Percentiles rank a stretch among this genome's conserved stretches.
Evolutionary conservation across 163 green algal genomes (phyloP).

Genomic region (Scenedesmus sp.): DNA sequence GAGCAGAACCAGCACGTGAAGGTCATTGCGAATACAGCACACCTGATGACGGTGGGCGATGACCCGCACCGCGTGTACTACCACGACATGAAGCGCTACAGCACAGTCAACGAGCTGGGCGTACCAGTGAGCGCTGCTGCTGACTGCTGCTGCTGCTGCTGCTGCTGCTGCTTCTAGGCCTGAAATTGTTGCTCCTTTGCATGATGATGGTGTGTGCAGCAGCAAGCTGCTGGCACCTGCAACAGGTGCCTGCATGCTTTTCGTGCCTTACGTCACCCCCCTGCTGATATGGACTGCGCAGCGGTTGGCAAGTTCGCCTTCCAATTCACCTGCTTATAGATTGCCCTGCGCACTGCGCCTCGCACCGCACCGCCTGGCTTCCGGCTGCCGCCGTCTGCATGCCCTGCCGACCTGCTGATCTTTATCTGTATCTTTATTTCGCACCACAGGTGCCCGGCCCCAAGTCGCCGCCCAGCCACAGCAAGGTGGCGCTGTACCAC

Average conservation of each 20-base stretch:
- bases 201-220: too few species aligned
- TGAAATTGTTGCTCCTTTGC: too few species aligned
- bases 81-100: background rate
- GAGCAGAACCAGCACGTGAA: slow-evolving; percentile 54
- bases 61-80: slow-evolving; percentile 50
- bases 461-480: slow-evolving; percentile 31
- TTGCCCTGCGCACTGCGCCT: too few species aligned
- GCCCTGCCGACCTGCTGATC: background rate
- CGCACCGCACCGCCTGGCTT: background rate
- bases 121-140: background rate
- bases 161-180: too few species aligned
- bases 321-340: too few species aligned
- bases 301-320: too few species aligned
- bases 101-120: slow-evolving; percentile 50
- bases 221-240: too few species aligned
- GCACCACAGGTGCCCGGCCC: background rate
- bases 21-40: slow-evolving; percentile 40
- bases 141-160: background rate
- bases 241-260: too few species aligned
- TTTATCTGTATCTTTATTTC: background rate
- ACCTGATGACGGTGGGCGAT: slow-evolving; percentile 49
- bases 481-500: slow-evolving; percentile 50
- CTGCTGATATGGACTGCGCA: too few species aligned
- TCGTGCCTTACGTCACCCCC: too few species aligned
- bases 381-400: background rate